Conservation (phyloP, 768 basidiomycete genomes). For the Tricholoma sp. region DNA sequence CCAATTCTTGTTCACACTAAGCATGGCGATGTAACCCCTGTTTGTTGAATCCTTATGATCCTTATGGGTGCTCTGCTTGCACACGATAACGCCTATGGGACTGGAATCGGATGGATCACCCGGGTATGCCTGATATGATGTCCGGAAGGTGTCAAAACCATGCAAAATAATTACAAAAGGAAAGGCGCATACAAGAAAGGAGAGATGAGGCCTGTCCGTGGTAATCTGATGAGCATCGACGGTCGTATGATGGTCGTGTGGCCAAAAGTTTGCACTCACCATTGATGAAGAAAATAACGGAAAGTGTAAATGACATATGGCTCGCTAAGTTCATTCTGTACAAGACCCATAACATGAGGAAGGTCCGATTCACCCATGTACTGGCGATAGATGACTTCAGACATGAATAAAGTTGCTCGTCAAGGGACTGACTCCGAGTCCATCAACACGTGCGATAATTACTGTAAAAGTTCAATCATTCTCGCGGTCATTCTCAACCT, state of each 20-base stretch:
- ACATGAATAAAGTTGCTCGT: conserved; percentile 18
- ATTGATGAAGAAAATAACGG: conserved; percentile 93
- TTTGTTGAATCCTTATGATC: conserved; percentile 71
- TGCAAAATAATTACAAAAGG: background rate
- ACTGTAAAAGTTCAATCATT: background rate
- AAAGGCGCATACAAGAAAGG: conserved; percentile 56
- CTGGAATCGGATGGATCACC: conserved; percentile 33
- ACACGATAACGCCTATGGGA: conserved; percentile 91
- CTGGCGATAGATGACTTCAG: conserved; percentile 58
- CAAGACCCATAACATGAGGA: conserved; percentile 78
- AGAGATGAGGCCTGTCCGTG: conserved; percentile 76
- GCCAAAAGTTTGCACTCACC: conserved; percentile 50
- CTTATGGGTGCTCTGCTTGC: conserved; percentile 91
- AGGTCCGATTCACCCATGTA: conserved; percentile 77
- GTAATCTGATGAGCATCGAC: conserved; percentile 14
- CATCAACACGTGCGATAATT: background rate
- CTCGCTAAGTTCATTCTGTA: conserved; percentile 90
- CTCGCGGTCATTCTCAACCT: too few relatives aligned
- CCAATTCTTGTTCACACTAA: conserved; percentile 81
- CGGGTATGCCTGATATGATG: conserved; percentile 49
- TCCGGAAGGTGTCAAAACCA: background rate
- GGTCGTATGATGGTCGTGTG: conserved; percentile 24
- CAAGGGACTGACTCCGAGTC: background rate
- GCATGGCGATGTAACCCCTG: conserved; percentile 97
- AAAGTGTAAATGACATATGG: conserved; percentile 97